A percentile compares a stretch with the other conserved stretches of the same genome.
phyloP scores from a whole-genome alignment of 2,329 filamentous ascomycete genomes.

The Sordariomycetes sp. region DNA sequence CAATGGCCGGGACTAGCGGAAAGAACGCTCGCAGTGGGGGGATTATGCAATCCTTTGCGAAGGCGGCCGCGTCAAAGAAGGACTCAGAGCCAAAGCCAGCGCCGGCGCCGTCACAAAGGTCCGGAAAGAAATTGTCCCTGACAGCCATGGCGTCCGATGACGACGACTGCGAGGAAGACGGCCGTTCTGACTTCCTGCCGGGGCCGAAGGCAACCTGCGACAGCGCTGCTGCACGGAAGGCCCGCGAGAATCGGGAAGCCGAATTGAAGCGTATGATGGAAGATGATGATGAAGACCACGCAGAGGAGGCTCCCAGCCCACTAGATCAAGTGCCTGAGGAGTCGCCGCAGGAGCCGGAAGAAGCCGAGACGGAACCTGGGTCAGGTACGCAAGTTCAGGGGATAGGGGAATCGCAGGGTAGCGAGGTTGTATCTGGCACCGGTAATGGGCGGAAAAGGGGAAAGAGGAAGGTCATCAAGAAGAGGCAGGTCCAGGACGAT shows the following conservation, averaged over 20 bases:
- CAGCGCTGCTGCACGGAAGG: slow-evolving; percentile 13
- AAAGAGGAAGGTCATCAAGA: slow-evolving; percentile 70
- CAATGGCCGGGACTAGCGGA: slow-evolving; percentile 37
- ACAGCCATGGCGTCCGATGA: slow-evolving; percentile 10
- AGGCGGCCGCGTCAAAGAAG: slow-evolving; percentile 37
- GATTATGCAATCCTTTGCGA: slow-evolving; percentile 72
- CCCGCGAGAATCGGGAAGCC: slow-evolving; percentile 22
- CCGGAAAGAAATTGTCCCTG: not conserved
- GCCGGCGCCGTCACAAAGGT: not conserved
- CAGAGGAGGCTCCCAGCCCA: slow-evolving; percentile 15
- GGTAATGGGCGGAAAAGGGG: slow-evolving; percentile 57
- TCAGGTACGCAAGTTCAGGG: slow-evolving; percentile 22
- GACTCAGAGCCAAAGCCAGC: slow-evolving; percentile 16
- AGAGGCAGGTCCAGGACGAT: slow-evolving; percentile 75
- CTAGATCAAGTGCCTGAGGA: not conserved
- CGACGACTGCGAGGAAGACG: slow-evolving; percentile 10
- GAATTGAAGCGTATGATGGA: slow-evolving; percentile 33
- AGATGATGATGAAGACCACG: slow-evolving; percentile 40
- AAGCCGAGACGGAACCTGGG: slow-evolving; percentile 9
- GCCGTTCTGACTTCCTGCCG: slow-evolving; percentile 8
- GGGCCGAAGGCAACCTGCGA: slow-evolving; percentile 13
- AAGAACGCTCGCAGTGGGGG: slow-evolving; percentile 29
- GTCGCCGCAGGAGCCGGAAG: not conserved
- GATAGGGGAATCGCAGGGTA: slow-evolving; percentile 15
- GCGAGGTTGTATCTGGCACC: slow-evolving; percentile 38